phyloP scores from a whole-genome alignment of 129 eudicot species.

The Flaveria sonorensis region DNA sequence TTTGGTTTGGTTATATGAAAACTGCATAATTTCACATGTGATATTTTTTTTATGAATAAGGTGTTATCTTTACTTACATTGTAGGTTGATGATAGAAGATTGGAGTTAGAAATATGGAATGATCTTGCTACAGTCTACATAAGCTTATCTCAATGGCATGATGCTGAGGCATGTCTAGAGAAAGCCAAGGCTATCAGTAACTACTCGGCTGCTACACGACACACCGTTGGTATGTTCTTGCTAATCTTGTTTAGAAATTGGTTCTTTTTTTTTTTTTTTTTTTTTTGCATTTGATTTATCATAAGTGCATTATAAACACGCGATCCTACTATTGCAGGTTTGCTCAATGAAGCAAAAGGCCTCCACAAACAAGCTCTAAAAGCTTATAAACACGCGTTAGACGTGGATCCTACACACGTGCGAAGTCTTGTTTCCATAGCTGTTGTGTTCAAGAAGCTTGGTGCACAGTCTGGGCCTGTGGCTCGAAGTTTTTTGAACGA shows the following conservation, averaged over 20 bases:
- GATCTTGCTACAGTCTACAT: conserved; percentile 72
- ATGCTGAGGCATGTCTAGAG: conserved; percentile 75
- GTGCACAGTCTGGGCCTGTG: conserved; percentile 42
- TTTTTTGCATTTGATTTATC: neutral
- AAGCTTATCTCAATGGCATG: conserved; percentile 62
- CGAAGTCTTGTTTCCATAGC: conserved; percentile 78
- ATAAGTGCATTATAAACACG: too few species aligned
- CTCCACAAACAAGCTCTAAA: conserved; percentile 60
- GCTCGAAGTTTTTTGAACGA: conserved; percentile 67
- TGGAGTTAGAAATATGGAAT: conserved; percentile 78
- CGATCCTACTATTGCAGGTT: conserved; percentile 44
- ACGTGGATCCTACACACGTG: conserved; percentile 59
- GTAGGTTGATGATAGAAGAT: conserved; percentile 44
- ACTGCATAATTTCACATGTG: neutral
- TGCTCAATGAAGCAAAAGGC: conserved; percentile 76
- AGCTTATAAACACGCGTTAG: conserved; percentile 58
- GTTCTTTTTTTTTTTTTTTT: neutral
- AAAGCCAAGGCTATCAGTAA: conserved; percentile 62
- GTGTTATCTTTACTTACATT: conserved; percentile 8
- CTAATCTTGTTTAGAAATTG: neutral
- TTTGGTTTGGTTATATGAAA: neutral
- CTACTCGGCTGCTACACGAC: conserved; percentile 74
- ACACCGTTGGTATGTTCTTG: conserved; percentile 53
- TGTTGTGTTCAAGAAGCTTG: conserved; percentile 48
- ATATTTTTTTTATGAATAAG: neutral